Evolutionary conservation across 1,284 basidiomycete species (phyloP).

Genomic region (Ustilago crameri): DNA sequence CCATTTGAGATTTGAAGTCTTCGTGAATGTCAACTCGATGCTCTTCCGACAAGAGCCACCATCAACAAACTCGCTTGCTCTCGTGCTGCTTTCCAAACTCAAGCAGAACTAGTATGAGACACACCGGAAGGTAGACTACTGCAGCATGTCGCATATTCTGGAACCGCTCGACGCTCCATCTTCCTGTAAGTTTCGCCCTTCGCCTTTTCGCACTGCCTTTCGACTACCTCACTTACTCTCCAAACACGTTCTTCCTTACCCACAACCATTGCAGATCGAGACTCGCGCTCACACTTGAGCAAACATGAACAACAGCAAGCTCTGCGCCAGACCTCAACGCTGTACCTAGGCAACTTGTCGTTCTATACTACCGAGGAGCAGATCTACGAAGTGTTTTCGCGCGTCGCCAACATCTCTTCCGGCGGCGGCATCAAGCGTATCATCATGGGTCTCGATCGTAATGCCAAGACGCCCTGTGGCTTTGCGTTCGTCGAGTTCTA

Average conservation of each 20-base stretch:
- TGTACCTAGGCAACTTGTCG: conserved; percentile 76
- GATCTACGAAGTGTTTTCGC: conserved; percentile 96
- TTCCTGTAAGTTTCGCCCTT: conserved; percentile 80
- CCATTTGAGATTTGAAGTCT: background rate
- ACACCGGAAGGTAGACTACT: background rate
- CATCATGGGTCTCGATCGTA: conserved; percentile 98
- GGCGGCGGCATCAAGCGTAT: conserved; percentile 97
- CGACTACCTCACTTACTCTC: background rate
- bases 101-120: too few species aligned
- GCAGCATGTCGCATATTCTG: conserved; percentile 85
- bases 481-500: conserved; percentile 99
- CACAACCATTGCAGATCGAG: conserved; percentile 64
- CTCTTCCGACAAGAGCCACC: too few species aligned
- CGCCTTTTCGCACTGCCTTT: background rate
- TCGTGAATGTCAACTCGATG: background rate
- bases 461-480: conserved; percentile 97
- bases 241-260: conserved; percentile 45
- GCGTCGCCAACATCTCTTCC: conserved; percentile 86
- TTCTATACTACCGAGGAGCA: conserved; percentile 94
- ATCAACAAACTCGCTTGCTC: too few species aligned
- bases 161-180: conserved; percentile 87
- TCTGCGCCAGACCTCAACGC: conserved; percentile 71
- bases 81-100: too few species aligned
- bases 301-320: conserved; percentile 70
- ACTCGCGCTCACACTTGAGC: conserved; percentile 65